phyloP scores from a whole-genome alignment of 164 flowering plant genomes.

The Umbellularia californica region DNA sequence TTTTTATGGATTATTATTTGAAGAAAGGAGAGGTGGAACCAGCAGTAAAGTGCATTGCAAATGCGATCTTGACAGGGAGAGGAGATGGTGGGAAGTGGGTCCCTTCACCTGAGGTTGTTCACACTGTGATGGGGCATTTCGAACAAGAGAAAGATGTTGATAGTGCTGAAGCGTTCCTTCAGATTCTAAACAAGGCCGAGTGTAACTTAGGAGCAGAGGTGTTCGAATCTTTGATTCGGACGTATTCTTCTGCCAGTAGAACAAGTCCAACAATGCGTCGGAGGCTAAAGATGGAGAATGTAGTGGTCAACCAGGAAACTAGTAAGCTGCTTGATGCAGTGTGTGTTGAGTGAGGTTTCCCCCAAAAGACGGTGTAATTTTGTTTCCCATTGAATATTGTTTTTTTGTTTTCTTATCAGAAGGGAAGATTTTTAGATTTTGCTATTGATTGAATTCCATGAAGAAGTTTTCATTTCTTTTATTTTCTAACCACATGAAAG shows the following conservation, averaged over 20 bases:
- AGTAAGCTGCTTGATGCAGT: conserved; percentile 60
- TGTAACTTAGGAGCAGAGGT: conserved; percentile 42
- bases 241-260: conserved; percentile 74
- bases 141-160: conserved; percentile 77
- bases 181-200: conserved; percentile 44
- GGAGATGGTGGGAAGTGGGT: conserved; percentile 73
- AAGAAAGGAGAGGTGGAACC: conserved; percentile 41
- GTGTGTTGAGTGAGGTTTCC: conserved; percentile 38
- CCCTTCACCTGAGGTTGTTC: conserved; percentile 40
- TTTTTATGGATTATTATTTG: conserved; percentile 63
- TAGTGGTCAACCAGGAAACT: conserved; percentile 56
- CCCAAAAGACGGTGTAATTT: not conserved
- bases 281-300: conserved; percentile 82
- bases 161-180: conserved; percentile 70
- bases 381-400: not conserved
- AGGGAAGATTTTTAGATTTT: not conserved
- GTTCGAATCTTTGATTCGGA: conserved; percentile 71
- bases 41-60: conserved; percentile 54
- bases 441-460: not conserved
- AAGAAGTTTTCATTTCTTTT: not conserved
- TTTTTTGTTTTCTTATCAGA: not conserved
- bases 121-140: conserved; percentile 56
- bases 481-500: not conserved
- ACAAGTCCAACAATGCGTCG: conserved; percentile 54
- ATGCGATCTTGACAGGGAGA: conserved; percentile 56